These are phyloP conservation scores for Populus trichocarpa DNA, from an alignment of 441 rosid species.

Conservation along the genomic window DNA sequence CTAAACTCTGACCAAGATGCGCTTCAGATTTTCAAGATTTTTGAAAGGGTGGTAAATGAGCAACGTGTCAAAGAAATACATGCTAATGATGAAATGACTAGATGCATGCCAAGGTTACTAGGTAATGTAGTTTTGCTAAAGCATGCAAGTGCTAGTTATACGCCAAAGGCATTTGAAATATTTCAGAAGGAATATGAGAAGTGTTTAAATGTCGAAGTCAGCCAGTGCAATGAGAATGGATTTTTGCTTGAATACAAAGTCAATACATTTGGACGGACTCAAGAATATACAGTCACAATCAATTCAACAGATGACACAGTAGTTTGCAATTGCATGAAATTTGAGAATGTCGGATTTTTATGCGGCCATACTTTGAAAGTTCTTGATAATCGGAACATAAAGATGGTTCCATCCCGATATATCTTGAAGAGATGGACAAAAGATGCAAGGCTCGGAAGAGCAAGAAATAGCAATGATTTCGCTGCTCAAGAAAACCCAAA, in stretches of 20 bases:
- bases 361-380: constrained; percentile 19
- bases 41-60: constrained; percentile 8
- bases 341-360: constrained; percentile 18
- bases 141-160: constrained; percentile 17
- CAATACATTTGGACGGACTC: constrained; percentile 3
- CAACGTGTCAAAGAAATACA: constrained; percentile 12
- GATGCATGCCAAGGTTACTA: constrained; percentile 11
- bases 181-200: constrained; percentile 21
- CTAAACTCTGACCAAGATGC: constrained; percentile 9
- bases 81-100: constrained; percentile 15
- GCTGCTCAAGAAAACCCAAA: not conserved
- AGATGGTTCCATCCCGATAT: constrained; percentile 11
- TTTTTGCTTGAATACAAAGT: constrained; percentile 10
- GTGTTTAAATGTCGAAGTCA: constrained; percentile 8
- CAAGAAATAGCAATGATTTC: not conserved
- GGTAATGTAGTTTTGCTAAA: constrained; percentile 13
- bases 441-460: not conserved
- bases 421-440: constrained; percentile 19
- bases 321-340: constrained; percentile 15
- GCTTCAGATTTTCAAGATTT: constrained; percentile 8
- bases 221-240: constrained; percentile 2
- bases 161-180: constrained; percentile 11
- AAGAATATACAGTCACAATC: constrained; percentile 2
- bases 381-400: constrained; percentile 14
- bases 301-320: constrained; percentile 9